phyloP scores from a whole-genome alignment of 345 rosid genomes.

The Luvunga scandens region DNA sequence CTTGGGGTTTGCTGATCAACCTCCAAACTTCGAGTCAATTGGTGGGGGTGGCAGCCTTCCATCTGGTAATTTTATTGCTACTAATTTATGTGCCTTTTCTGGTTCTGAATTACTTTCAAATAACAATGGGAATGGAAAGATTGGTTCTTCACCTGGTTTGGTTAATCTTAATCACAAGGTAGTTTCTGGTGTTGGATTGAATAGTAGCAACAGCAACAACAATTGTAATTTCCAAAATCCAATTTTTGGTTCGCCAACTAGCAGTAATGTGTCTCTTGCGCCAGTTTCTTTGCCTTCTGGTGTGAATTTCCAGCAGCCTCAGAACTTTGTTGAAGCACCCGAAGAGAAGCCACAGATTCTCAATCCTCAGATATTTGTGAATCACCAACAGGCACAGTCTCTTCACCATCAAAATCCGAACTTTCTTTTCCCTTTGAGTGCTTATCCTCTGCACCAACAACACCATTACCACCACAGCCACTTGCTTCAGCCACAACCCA shows the following conservation, averaged over 20 bases:
- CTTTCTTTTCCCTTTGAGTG: conserved; percentile 33
- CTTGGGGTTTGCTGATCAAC: conserved; percentile 38
- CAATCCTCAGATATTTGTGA: conserved; percentile 36
- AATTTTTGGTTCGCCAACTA: conserved; percentile 24
- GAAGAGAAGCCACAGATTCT: conserved; percentile 40
- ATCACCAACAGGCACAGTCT: conserved; percentile 34
- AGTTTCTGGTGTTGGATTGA: conserved; percentile 19
- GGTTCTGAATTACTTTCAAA: conserved; percentile 28
- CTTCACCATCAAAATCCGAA: conserved; percentile 29
- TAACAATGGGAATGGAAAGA: conserved; percentile 28
- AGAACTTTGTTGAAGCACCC: conserved; percentile 27
- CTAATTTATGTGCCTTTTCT: conserved; percentile 29
- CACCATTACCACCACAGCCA: conserved; percentile 23
- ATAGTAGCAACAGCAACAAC: conserved; percentile 4
- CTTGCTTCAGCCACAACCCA: conserved; percentile 38
- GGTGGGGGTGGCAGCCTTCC: conserved; percentile 26
- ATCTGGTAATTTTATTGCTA: conserved; percentile 15
- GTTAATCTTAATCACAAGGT: conserved; percentile 12
- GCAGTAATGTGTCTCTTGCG: conserved; percentile 12
- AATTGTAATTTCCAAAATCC: conserved; percentile 23
- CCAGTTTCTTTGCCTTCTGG: conserved; percentile 22
- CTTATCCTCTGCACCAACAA: conserved; percentile 23
- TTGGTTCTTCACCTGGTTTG: conserved; percentile 25
- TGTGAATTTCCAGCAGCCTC: conserved; percentile 30
- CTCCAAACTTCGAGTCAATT: conserved; percentile 26